Conservation (phyloP, 495 filamentous ascomycete species). For the Thermothielavioides terrestris region DNA sequence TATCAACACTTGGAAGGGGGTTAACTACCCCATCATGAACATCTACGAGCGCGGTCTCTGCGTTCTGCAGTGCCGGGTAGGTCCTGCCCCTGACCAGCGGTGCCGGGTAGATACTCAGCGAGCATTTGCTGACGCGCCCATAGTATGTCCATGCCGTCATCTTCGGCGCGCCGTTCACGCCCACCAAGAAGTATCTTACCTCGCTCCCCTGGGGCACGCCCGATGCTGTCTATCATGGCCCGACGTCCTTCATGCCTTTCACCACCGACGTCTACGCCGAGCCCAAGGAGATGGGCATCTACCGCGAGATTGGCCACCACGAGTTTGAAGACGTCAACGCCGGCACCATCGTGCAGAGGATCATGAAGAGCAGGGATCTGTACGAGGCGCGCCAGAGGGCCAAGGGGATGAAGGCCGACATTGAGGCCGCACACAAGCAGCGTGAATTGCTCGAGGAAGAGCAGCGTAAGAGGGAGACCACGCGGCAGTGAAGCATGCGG, state of each 20-base stretch:
- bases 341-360: conserved; percentile 81
- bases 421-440: conserved; percentile 52
- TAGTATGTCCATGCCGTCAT: conserved; percentile 82
- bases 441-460: conserved; percentile 49
- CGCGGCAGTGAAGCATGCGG: conserved; percentile 2
- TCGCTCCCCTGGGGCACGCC: conserved; percentile 67
- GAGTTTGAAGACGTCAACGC: conserved; percentile 83
- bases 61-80: conserved; percentile 84
- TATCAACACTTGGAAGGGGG: conserved; percentile 89
- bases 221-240: conserved; percentile 85
- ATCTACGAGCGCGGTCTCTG: conserved; percentile 93
- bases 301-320: conserved; percentile 62
- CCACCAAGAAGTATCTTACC: conserved; percentile 64
- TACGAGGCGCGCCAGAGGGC: conserved; percentile 86
- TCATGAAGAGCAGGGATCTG: conserved; percentile 69
- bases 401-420: conserved; percentile 73
- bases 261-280: conserved; percentile 79
- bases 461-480: conserved; percentile 34
- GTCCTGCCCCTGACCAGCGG: conserved; percentile 15
- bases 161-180: conserved; percentile 82
- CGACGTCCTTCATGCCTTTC: conserved; percentile 80
- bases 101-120: too few relatives aligned
- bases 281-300: conserved; percentile 71
- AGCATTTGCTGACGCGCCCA: conserved; percentile 1
- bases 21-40: conserved; percentile 99